Conservation (phyloP, 257 asterid genomes). For the Nicotiana otophora region DNA sequence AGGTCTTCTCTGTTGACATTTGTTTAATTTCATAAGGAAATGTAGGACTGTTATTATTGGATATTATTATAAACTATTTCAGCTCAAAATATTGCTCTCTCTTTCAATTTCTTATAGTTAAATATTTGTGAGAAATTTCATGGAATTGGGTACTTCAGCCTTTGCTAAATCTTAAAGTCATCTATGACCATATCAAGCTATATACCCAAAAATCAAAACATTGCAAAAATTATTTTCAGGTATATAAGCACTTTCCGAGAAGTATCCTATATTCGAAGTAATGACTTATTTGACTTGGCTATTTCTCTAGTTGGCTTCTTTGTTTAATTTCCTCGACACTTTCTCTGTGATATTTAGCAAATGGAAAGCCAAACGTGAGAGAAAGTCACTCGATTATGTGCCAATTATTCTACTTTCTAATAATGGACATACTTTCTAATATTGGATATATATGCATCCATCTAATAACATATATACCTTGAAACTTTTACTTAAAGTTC, state of each 20-base stretch:
- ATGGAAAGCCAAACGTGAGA: slow-evolving; percentile 5
- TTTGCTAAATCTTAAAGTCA: too few species aligned
- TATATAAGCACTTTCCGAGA: not conserved
- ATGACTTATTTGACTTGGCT: not conserved
- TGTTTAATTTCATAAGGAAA: not conserved
- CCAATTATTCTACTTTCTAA: not conserved
- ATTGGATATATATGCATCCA: too few species aligned
- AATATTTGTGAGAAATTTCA: slow-evolving; percentile 4
- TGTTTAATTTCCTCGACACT: not conserved
- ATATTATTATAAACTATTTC: not conserved
- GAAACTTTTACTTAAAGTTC: too few species aligned
- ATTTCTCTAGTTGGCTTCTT: not conserved
- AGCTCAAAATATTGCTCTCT: not conserved
- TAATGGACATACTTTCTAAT: not conserved
- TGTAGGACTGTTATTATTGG: not conserved
- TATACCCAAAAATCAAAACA: not conserved
- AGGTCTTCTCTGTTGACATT: not conserved
- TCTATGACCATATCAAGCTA: not conserved
- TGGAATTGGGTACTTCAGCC: not conserved
- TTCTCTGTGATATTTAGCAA: not conserved
- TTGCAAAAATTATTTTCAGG: not conserved
- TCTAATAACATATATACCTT: too few species aligned
- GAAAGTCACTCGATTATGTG: not conserved
- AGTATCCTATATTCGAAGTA: not conserved
- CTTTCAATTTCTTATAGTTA: not conserved